A percentile compares a stretch with the other conserved stretches of the same genome.
These are phyloP conservation scores for Epichloe coenophiala DNA, from an alignment of 2,329 filamentous ascomycete genomes.

Conservation along the genomic window DNA sequence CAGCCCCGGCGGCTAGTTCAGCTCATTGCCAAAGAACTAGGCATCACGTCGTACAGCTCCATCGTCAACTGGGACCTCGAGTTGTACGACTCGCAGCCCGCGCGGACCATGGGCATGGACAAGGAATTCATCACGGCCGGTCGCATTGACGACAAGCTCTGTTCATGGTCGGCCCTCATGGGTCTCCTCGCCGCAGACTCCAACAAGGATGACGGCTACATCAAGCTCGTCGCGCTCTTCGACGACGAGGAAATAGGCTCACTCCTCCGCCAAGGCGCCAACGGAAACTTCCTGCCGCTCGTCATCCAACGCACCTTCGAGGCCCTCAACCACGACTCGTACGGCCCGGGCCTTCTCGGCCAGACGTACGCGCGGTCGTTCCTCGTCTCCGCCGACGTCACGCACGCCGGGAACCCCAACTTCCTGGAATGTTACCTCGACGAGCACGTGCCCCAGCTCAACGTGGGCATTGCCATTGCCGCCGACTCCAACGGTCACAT, in stretches of 20 bases:
- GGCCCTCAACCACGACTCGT: conserved; percentile 38
- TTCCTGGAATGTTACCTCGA: conserved; percentile 74
- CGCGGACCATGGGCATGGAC: conserved; percentile 69
- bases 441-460: conserved; percentile 75
- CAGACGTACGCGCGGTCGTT: conserved; percentile 87
- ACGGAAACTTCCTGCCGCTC: conserved; percentile 73
- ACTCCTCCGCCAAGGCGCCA: conserved; percentile 76
- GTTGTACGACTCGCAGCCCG: conserved; percentile 81
- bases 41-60: conserved; percentile 51
- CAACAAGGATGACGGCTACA: conserved; percentile 46
- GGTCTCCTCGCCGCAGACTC: conserved; percentile 57
- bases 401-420: conserved; percentile 89
- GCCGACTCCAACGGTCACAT: conserved; percentile 88
- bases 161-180: conserved; percentile 82
- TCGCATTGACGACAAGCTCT: conserved; percentile 94
- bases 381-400: conserved; percentile 84
- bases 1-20: conserved; percentile 79
- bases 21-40: conserved; percentile 67
- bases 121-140: conserved; percentile 92
- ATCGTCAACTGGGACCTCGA: conserved; percentile 97
- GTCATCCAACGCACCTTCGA: conserved; percentile 74
- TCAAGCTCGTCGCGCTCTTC: conserved; percentile 89
- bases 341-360: conserved; percentile 50
- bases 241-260: conserved; percentile 96
- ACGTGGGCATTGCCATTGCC: conserved; percentile 70